phyloP scores from a whole-genome alignment of 116 monocot genomes.

The Papilionanthe hybrid region DNA sequence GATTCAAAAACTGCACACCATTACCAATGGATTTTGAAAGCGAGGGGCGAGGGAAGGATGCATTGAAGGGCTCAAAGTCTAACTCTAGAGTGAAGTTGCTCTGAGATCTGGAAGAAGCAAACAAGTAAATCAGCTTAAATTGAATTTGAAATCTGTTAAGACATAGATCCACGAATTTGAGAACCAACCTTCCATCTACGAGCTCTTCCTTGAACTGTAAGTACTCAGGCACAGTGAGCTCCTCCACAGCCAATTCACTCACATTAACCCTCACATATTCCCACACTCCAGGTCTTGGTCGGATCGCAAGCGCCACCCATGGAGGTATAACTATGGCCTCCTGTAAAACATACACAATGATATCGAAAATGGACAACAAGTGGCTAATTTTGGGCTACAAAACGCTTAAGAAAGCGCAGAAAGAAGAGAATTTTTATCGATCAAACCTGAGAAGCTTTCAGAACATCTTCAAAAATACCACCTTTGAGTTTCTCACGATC shows the following conservation, averaged over 20 bases:
- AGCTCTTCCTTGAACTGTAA: slow-evolving; percentile 90
- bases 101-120: slow-evolving; percentile 16
- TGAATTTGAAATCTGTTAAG: not conserved
- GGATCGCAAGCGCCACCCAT: slow-evolving; percentile 84
- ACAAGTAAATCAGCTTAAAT: not conserved
- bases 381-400: not conserved
- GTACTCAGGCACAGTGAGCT: slow-evolving; percentile 70
- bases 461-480: slow-evolving; percentile 62
- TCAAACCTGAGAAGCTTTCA: slow-evolving; percentile 68
- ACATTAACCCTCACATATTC: slow-evolving; percentile 92
- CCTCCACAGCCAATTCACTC: slow-evolving; percentile 74
- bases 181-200: slow-evolving; percentile 47
- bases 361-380: not conserved
- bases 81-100: slow-evolving; percentile 59
- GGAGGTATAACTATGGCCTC: slow-evolving; percentile 88
- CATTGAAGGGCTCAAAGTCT: slow-evolving; percentile 88
- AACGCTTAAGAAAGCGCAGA: not conserved
- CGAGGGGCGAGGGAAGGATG: slow-evolving; percentile 59
- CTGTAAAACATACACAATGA: slow-evolving; percentile 25
- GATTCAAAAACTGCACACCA: slow-evolving; percentile 77
- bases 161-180: not conserved
- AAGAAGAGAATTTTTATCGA: not conserved
- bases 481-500: slow-evolving; percentile 71
- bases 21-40: slow-evolving; percentile 80
- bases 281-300: slow-evolving; percentile 95